A percentile compares a stretch with the other conserved stretches of the same genome.
phyloP scores from a whole-genome alignment of 2,329 filamentous ascomycete genomes.

The Colletotrichum sp. region DNA sequence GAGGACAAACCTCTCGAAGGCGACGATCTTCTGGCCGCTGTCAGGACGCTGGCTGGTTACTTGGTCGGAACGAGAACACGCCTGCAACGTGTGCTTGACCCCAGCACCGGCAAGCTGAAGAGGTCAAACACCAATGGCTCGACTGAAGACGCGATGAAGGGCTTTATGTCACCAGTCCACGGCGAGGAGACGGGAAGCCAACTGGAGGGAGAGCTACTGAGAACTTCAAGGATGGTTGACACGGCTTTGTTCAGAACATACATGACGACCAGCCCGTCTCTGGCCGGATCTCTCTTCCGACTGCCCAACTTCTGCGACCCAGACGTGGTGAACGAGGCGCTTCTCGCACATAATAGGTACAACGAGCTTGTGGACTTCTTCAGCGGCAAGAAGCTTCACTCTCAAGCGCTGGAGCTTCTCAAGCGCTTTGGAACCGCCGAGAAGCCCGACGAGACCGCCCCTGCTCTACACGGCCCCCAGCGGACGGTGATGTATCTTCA shows the following conservation, averaged over 20 bases:
- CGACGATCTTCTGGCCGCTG: conserved; percentile 82
- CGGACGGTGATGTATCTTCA: conserved; percentile 91
- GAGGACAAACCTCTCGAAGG: conserved; percentile 69
- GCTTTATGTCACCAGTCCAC: conserved; percentile 53
- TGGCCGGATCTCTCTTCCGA: conserved; percentile 90
- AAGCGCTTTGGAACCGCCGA: conserved; percentile 76
- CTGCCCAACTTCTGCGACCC: conserved; percentile 98
- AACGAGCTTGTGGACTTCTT: conserved; percentile 97
- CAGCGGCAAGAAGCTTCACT: conserved; percentile 92
- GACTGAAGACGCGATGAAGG: conserved; percentile 58
- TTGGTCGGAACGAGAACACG: conserved; percentile 82
- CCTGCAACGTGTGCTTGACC: conserved; percentile 66
- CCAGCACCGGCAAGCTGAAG: conserved; percentile 66
- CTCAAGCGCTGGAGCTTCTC: conserved; percentile 82
- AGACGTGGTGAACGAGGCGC: conserved; percentile 89
- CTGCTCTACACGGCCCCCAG: conserved; percentile 76
- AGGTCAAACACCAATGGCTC: conserved; percentile 47
- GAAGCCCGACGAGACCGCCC: conserved; percentile 54
- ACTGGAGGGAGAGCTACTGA: conserved; percentile 73
- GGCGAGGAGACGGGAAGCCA: conserved; percentile 57
- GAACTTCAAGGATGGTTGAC: conserved; percentile 85
- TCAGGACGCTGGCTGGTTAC: conserved; percentile 84
- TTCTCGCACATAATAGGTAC: conserved; percentile 87
- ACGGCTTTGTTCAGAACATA: conserved; percentile 94
- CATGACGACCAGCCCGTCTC: conserved; percentile 86